These are phyloP conservation scores for Salvia splendens DNA, from an alignment of 257 asterid species.

Conservation along the genomic window DNA sequence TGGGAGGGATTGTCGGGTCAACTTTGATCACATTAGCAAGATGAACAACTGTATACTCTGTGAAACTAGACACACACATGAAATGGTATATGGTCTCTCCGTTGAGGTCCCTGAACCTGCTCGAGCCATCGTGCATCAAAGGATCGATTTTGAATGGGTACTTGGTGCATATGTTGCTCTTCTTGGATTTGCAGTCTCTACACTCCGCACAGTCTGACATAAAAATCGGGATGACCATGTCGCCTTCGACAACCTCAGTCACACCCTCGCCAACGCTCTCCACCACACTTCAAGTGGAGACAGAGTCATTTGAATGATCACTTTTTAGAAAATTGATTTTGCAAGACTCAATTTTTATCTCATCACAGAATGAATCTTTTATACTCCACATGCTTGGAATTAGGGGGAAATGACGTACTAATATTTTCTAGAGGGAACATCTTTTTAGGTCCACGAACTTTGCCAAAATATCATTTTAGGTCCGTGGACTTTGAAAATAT, in stretches of 20 bases:
- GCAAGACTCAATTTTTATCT: no score
- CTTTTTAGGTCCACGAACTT: no score
- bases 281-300: constrained; percentile 49
- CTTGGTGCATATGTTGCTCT: constrained; percentile 75
- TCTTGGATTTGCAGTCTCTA: constrained; percentile 70
- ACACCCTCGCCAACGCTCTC: constrained; percentile 88
- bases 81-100: constrained; percentile 76
- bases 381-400: no score
- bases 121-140: constrained; percentile 65
- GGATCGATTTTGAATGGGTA: constrained; percentile 57
- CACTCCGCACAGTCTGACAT: constrained; percentile 77
- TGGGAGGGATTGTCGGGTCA: constrained; percentile 64
- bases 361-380: no score
- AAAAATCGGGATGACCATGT: constrained; percentile 72
- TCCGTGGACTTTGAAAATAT: no score
- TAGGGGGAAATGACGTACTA: no score
- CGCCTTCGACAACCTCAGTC: constrained; percentile 56
- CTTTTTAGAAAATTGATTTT: not conserved
- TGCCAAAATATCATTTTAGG: no score
- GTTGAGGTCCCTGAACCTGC: constrained; percentile 72
- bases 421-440: no score
- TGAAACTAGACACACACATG: constrained; percentile 68
- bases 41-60: constrained; percentile 76
- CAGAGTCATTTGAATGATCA: constrained; percentile 15
- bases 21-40: constrained; percentile 56